Evolutionary conservation across 768 basidiomycete species (phyloP), one percentile per base, ranked within the genome.

Genomic region (Grammothele lineata): DNA sequence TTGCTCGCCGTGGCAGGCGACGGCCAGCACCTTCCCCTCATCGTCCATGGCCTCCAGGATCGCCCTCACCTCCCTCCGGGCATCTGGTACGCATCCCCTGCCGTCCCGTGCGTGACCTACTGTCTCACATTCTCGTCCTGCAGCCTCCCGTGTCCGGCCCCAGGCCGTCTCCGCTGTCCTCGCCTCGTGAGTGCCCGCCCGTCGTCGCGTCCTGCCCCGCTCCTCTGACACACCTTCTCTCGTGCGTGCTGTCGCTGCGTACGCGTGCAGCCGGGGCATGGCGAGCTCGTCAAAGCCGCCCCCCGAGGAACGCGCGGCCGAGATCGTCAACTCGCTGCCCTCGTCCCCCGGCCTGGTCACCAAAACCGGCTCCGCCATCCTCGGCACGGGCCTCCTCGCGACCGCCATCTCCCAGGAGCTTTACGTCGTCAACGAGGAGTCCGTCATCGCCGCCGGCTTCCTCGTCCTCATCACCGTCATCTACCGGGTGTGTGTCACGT

Each of bases 401-500:
- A 80, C 92, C 5, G 94, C 93, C 62, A 93, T 98, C 70, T 95
- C 92, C 12, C 88, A 92, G 64, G 94, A 99, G 70, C 82, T 98
- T 41, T 97, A 97, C 62, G 95, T 99, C 50, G 81, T 95, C 62
- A 96, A 96, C 66, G 94, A 97, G 68, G 96, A 98, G 75, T 83
- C 89, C 19, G 85, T 97, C 55, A 76, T 98, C 37, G 81, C 90
- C 27, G 75, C 85, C 32, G 93, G 90, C 19, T 89, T 87, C 57
- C 71, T 87, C 54, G 83, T 94, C 50, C 81, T 96, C 60, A 79
- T 91, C 56, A 77, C 81, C 37, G 87, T 85, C 65, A 75, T 95
- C 58, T 91, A 79, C 60, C 86, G 84, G 79, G 88, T 85, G 65
- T 48, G 77, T 30, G 27, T 30, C 27, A 7, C 14, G 8, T 30